These are phyloP conservation scores for Talaromyces liani DNA, from an alignment of 495 filamentous ascomycete genomes.

Conservation along the genomic window DNA sequence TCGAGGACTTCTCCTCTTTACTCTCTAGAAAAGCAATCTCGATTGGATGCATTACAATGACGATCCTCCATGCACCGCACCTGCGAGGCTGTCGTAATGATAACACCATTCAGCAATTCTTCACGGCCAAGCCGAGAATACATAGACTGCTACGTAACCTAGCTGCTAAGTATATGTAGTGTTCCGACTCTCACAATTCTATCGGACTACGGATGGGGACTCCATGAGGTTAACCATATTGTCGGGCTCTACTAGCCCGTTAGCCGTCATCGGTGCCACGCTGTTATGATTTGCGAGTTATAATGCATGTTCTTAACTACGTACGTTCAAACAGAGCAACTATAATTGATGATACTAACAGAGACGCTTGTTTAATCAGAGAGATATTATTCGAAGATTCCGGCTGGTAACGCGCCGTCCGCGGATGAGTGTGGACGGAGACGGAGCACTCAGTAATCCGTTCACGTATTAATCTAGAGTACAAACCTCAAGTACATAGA, in stretches of 20 bases:
- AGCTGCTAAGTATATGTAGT: not conserved
- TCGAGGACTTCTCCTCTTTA: not conserved
- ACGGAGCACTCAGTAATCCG: not conserved
- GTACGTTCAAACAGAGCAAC: no score
- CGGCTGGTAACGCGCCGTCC: no score
- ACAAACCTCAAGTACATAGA: not conserved
- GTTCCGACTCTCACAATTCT: not conserved
- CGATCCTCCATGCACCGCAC: not conserved
- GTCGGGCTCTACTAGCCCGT: slow-evolving; percentile 3
- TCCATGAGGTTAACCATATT: slow-evolving; percentile 7
- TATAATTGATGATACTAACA: no score
- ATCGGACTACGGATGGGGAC: not conserved
- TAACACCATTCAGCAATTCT: not conserved
- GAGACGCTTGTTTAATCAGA: no score
- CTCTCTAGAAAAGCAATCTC: no score
- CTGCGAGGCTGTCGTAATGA: not conserved
- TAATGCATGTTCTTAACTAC: not conserved
- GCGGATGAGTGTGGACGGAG: not conserved
- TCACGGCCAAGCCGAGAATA: not conserved
- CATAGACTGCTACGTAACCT: not conserved
- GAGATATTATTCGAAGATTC: not conserved
- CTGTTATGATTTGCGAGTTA: not conserved
- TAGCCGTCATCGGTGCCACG: not conserved
- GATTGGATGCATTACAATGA: not conserved
- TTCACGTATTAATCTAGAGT: not conserved